phyloP scores from a whole-genome alignment of 2,329 filamentous ascomycete genomes.

The Rachicladosporium sp. region DNA sequence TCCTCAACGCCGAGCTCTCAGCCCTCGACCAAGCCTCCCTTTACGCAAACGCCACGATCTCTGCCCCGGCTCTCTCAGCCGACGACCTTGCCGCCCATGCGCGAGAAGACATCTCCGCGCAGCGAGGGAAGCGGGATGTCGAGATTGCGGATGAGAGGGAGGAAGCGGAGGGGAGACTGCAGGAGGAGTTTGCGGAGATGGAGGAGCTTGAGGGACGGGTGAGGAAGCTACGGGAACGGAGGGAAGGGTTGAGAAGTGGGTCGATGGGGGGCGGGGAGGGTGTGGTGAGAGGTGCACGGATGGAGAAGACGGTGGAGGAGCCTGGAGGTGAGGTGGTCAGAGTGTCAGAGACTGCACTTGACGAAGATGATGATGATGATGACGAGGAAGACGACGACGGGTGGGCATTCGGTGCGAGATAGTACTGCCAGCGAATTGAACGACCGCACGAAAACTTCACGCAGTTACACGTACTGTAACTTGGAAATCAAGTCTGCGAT shows the following conservation, averaged over 20 bases:
- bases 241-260: slow-evolving; percentile 26
- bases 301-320: too few relatives aligned
- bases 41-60: slow-evolving; percentile 27
- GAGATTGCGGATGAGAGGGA: slow-evolving; percentile 38
- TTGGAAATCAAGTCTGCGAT: too few relatives aligned
- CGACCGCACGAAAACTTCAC: too few relatives aligned
- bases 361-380: slow-evolving; percentile 9
- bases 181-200: slow-evolving; percentile 41
- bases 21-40: slow-evolving; percentile 19
- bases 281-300: too few relatives aligned
- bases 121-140: slow-evolving; percentile 29
- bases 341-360: too few relatives aligned
- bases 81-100: slow-evolving; percentile 35
- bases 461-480: too few relatives aligned
- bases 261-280: too few relatives aligned
- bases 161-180: slow-evolving; percentile 31
- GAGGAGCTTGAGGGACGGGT: slow-evolving; percentile 35
- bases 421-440: too few relatives aligned
- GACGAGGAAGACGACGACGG: slow-evolving; percentile 12
- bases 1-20: slow-evolving; percentile 74
- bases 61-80: slow-evolving; percentile 34
- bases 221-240: slow-evolving; percentile 32
- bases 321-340: too few relatives aligned
- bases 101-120: slow-evolving; percentile 31
- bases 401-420: slow-evolving; percentile 11